A percentile compares a stretch with the other conserved stretches of the same genome.
Evolutionary conservation across 306 rosid genomes (phyloP).

Genomic region (Vachellia pachyceras): DNA sequence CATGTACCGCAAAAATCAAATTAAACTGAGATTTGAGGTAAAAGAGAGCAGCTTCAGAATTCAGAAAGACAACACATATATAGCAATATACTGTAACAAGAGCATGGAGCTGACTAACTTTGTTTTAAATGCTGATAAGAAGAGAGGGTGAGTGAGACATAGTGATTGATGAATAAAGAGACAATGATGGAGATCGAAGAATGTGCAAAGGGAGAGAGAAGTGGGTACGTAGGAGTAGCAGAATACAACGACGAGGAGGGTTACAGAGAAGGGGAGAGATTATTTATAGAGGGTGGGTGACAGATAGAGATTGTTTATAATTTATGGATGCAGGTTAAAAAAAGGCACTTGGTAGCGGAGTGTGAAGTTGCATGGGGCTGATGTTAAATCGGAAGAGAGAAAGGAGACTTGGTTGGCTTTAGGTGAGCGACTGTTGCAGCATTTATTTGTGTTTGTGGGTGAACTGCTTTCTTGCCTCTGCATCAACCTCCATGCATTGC

Average conservation of each 20-base stretch:
- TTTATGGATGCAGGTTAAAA: no score
- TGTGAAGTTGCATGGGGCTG: not conserved
- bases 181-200: slow-evolving; percentile 11
- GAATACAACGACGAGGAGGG: no score
- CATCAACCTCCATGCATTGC: not conserved
- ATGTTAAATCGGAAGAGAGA: not conserved
- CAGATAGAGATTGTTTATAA: no score
- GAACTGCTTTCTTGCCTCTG: not conserved
- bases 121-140: no score
- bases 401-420: slow-evolving; percentile 23
- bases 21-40: not conserved
- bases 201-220: not conserved
- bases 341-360: no score
- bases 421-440: slow-evolving; percentile 52
- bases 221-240: not conserved
- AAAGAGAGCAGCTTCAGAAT: not conserved
- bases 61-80: no score
- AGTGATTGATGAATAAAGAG: not conserved
- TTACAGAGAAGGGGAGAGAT: slow-evolving; percentile 10
- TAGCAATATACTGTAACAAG: no score
- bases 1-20: slow-evolving; percentile 30
- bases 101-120: no score
- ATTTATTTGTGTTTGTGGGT: slow-evolving; percentile 1
- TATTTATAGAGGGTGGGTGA: no score
- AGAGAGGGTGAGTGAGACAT: no score